Conservation (phyloP, 75 land plant species). For the Pinus tabuliformis region DNA sequence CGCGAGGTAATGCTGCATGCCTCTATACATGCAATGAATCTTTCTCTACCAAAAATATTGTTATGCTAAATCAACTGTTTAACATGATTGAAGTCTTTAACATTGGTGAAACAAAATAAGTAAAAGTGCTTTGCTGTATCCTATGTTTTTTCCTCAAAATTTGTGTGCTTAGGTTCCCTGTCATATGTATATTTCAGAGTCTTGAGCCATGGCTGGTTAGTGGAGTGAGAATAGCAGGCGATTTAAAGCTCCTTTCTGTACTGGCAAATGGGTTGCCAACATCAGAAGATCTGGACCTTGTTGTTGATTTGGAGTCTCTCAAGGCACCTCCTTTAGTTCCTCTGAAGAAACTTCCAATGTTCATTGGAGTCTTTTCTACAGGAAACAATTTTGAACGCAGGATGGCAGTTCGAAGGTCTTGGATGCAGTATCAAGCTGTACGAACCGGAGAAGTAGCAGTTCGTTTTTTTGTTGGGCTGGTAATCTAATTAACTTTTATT, state of each 20-base stretch:
- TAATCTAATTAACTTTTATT: constrained; percentile 20
- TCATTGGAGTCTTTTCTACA: constrained; percentile 80
- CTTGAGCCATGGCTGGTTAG: constrained; percentile 90
- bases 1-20: constrained; percentile 57
- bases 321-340: constrained; percentile 58
- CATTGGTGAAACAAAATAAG: background rate
- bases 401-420: constrained; percentile 81
- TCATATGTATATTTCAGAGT: constrained; percentile 37
- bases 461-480: constrained; percentile 92
- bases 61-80: background rate
- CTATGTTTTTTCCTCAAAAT: background rate
- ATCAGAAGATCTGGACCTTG: constrained; percentile 56
- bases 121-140: background rate
- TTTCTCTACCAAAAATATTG: too few species aligned
- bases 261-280: constrained; percentile 76
- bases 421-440: constrained; percentile 86
- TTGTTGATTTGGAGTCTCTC: constrained; percentile 48
- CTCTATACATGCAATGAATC: background rate
- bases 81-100: background rate
- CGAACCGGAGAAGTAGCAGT: constrained; percentile 78
- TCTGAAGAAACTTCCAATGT: constrained; percentile 39
- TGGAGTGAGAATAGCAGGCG: constrained; percentile 60
- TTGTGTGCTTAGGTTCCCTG: background rate
- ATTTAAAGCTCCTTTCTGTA: constrained; percentile 57
- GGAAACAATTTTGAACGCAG: constrained; percentile 84